A percentile compares a stretch with the other conserved stretches of the same genome.
Conservation (phyloP, 148 eudicot species). For the Rhododendron molle region DNA sequence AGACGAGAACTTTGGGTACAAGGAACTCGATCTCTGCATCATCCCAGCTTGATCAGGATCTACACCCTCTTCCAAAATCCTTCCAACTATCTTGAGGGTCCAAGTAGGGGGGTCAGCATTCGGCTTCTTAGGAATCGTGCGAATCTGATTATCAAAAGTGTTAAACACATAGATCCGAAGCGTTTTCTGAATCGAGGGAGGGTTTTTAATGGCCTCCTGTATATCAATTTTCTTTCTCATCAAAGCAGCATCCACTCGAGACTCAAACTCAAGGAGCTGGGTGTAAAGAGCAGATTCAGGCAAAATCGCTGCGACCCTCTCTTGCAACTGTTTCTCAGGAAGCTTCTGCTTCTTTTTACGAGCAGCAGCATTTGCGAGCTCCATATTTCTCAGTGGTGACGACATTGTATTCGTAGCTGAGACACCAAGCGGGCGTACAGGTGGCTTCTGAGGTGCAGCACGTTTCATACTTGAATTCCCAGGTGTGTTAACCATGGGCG, state of each 20-base stretch:
- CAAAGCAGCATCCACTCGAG: constrained; percentile 85
- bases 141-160: constrained; percentile 73
- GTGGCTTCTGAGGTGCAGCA: constrained; percentile 62
- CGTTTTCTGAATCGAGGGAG: constrained; percentile 77
- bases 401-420: constrained; percentile 32
- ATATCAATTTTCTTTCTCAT: constrained; percentile 82
- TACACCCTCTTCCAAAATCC: constrained; percentile 84
- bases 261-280: constrained; percentile 92
- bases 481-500: constrained; percentile 27
- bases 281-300: constrained; percentile 94
- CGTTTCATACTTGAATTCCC: constrained; percentile 45
- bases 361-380: constrained; percentile 59
- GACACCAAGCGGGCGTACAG: constrained; percentile 59
- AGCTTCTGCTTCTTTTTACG: constrained; percentile 82
- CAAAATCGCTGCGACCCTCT: constrained; percentile 69
- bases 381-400: constrained; percentile 72
- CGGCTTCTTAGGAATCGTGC: constrained; percentile 59
- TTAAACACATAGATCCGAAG: constrained; percentile 89
- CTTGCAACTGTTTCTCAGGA: constrained; percentile 71
- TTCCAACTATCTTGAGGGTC: constrained; percentile 86
- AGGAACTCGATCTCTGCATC: constrained; percentile 58
- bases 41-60: constrained; percentile 74
- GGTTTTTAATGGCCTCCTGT: constrained; percentile 83
- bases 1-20: constrained; percentile 81
- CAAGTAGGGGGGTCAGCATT: constrained; percentile 86